Base-by-base conservation (phyloP, 495 filamentous ascomycete genomes). In the Aspergillus haitiensis region DNA sequence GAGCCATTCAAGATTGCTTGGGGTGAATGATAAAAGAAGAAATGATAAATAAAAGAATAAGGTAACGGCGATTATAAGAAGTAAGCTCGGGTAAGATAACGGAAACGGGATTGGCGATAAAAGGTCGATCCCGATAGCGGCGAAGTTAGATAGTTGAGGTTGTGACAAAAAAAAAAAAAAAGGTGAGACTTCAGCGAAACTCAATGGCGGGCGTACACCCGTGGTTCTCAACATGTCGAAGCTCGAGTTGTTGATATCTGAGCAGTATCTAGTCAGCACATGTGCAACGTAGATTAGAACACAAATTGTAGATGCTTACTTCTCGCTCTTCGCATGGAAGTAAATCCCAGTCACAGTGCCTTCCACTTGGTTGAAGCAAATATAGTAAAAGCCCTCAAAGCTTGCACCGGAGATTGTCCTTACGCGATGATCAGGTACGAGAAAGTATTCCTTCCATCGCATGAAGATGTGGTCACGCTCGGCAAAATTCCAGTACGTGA, bases 351-450 rank as follows among this genome's bases (percentile, higher is more conserved):
- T 90, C 13, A 99, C 88, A 36, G 80, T 87, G 13, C 94, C 94
- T 31, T 82, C 77, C 11, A 90, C 77, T 75, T 98, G 95, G 70
- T 97, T 97, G 77, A 98, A 99, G 75, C 93, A 97, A 58, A 99
- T 98, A 65, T 98, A 99, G 69, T 99, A 99, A 68, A 99, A 99
- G 0, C 95, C 95, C 64, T 99, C 95, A 66, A 97, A 99, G 64
- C 92, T 97, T 1, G 95, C 95, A 5, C 95, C 95, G 32, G 85
- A 87, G 59, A 99, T 94, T 15, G 90, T 91, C 58, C 85, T 79
- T 18, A 97, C 91, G 3, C 91, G 84, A 72, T 99, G 95, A 66
- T 98, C 92, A 9, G 95, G 95, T 4, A 99, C 95, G 7, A 99
- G 81, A 69, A 99, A 99, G 64, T 95, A 90, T 72, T 99, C 95